Evolutionary conservation across 2,329 filamentous ascomycete species (phyloP), one percentile per base, ranked within the genome.

Genomic region (Fusarium phyllophilum): DNA sequence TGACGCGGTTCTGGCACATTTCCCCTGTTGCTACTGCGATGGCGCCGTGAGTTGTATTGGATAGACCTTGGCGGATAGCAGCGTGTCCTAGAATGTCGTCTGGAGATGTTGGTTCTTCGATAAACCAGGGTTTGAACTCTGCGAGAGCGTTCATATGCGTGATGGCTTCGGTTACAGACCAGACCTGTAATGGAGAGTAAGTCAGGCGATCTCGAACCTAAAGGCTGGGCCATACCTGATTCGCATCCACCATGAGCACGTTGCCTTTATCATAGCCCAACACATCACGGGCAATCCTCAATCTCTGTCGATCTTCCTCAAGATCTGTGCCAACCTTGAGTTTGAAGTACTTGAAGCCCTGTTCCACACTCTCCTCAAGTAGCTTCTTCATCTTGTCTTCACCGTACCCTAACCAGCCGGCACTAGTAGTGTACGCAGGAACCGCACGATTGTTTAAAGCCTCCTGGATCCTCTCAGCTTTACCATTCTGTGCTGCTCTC

Each of bases 1-100:
- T 90, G 75, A 97, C 93, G 38, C 95, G 91, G 86, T 97, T 97
- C 86, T 97, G 94, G 85, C 94, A 96, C 94, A 97, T 97, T 85
- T 97, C 95, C 69, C 95, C 95, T 0, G 95, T 97, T 12, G 95
- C 94, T 7, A 97, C 94, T 63, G 93, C 93, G 75, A 97, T 94
- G 67, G 38, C 2, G 0, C 54, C 54, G 22, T 56, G 38, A 2
- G 3, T 31, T 22, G 38, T 56, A 9, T 24, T 56, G 22, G 54
- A 45, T 1, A 56, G 38, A 20, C 54, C 89, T 89, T 96, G 92
- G 60, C 93, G 90, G 76, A 97, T 91, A 8, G 93, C 92, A 79
- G 93, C 93, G 87, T 97, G 95, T 68, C 95, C 94, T 58, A 96
- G 90, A 67, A 97, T 91, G 81, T 97, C 95, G 80, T 97, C 94